These are phyloP conservation scores for Guyanaporus albipodus DNA, from an alignment of 768 basidiomycete species.

Conservation along the genomic window DNA sequence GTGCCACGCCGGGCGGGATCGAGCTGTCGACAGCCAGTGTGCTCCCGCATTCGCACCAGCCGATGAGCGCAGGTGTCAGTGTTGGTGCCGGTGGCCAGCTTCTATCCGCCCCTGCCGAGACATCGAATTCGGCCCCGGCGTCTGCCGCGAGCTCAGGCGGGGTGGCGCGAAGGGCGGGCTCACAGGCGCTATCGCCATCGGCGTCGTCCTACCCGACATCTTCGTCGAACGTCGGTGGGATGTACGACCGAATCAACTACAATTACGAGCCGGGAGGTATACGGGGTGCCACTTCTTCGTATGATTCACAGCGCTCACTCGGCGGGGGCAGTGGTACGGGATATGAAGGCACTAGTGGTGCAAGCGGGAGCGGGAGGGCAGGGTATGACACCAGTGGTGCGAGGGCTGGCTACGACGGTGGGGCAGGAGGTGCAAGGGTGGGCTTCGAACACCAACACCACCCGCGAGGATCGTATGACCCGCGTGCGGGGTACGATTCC, in stretches of 20 bases:
- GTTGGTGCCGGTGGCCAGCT: slow-evolving; percentile 18
- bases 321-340: slow-evolving; percentile 5
- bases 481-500: slow-evolving; percentile 23
- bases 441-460: slow-evolving; percentile 29
- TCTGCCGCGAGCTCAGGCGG: not conserved
- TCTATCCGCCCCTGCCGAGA: slow-evolving; percentile 12
- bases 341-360: slow-evolving; percentile 16
- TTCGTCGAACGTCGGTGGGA: slow-evolving; percentile 13
- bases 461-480: slow-evolving; percentile 25
- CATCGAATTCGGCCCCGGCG: slow-evolving; percentile 12
- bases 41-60: slow-evolving; percentile 13
- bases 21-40: slow-evolving; percentile 21
- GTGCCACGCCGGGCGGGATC: slow-evolving; percentile 31
- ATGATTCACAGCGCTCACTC: slow-evolving; percentile 20
- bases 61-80: slow-evolving; percentile 8
- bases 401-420: slow-evolving; percentile 23
- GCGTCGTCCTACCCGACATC: slow-evolving; percentile 16
- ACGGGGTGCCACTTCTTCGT: slow-evolving; percentile 15
- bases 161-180: slow-evolving; percentile 10
- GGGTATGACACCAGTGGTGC: slow-evolving; percentile 17
- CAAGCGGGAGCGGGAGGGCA: slow-evolving; percentile 14
- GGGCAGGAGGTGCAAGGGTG: slow-evolving; percentile 8
- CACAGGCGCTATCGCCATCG: slow-evolving; percentile 15
- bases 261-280: slow-evolving; percentile 17
- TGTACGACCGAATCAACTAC: slow-evolving; percentile 23